Evolutionary conservation across 805 yeast genomes (phyloP), one percentile per base, ranked within the genome.

Genomic region (Wickerhamomyces canadensis): DNA sequence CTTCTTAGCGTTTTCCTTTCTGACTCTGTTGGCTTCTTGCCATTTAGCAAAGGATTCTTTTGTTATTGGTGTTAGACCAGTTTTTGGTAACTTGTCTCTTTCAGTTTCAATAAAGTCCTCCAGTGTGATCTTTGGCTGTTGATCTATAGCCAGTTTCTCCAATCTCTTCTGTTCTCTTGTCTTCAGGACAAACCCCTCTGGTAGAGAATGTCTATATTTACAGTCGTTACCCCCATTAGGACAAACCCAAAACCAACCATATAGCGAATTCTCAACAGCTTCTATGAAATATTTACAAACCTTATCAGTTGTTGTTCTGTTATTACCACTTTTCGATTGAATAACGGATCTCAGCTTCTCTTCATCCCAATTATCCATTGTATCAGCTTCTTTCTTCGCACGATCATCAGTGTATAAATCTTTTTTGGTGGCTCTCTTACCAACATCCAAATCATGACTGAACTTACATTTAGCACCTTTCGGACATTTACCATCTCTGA

Each of bases 181-280:
- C 72, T 93, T 93, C 65, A 93, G 75, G 41, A 86, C 94, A 62
- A 88, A 94, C 1, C 98, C 99, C 33, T 94, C 89, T 28, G 99
- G 99, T 55, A 93, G 71, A 8, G 97, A 84, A 63, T 93, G 99
- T 62, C 77, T 80, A 68, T 93, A 93, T 69, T 82, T 91, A 76
- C 99, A 93, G 43, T 77, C 82, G 43, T 83, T 78, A 48, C 96
- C 97, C 28, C 91, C 89, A 51, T 86, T 86, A 19, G 98, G 98
- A 68, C 98, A 93, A 16, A 74, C 72, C 98, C 98, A 93, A 64
- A 93, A 89, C 98, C 98, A 93, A 56, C 98, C 98, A 59, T 93
- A 93, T 58, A 91, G 91, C 41, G 91, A 93, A 56, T 88, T 87
- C 58, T 93, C 99, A 40, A 93, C 97, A 0, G 98, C 98, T 42